Base-by-base conservation (phyloP, 441 rosid species). In the Erysimum cheiri region DNA sequence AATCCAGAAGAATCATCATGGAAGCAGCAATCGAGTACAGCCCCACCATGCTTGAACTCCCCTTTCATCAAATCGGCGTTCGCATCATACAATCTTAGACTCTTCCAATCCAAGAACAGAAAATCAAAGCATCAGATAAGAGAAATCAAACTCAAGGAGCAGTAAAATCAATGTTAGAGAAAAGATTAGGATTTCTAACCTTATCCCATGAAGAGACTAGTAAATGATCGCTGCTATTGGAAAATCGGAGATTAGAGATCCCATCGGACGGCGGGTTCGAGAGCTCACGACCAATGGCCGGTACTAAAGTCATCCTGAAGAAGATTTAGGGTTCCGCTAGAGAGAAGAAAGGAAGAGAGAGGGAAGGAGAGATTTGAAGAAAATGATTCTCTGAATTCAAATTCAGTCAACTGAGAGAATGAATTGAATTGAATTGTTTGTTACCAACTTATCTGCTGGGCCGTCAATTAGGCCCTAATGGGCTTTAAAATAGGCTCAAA, bases 171-270 rank as follows among this genome's bases (percentile, higher is more conserved):
- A 28, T 6, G 32, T 11, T 4, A 61, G 14, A 64, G 19, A 31
- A 0, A 19, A 50, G 13, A 50, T 50, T 6, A 7, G 32, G 37
- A 12, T 11, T 65, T 7, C 72, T 40, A 72, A 89, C 98, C 97
- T 91, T 91, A 80, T 94, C 98, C 97, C 97, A 94, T 2, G 98
- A 93, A 60, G 98, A 93, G 49, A 93, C 97, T 77, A 93, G 97
- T 36, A 93, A 88, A 84, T 87, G 88, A 67, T 93, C 97, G 76
- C 95, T 91, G 77, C 84, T 93, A 71, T 93, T 91, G 49, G 98
- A 93, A 82, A 89, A 93, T 12, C 95, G 93, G 37, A 93, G 88
- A 85, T 91, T 93, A n/a, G 98, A 89, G 81, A 93, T 89, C 68
- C 97, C 97, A 78, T 93, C 96, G 19, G 84, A 63, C 6, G 96